These are phyloP conservation scores for Incumbomyces lentus DNA, from an alignment of 2,329 filamentous ascomycete genomes.

Conservation along the genomic window DNA sequence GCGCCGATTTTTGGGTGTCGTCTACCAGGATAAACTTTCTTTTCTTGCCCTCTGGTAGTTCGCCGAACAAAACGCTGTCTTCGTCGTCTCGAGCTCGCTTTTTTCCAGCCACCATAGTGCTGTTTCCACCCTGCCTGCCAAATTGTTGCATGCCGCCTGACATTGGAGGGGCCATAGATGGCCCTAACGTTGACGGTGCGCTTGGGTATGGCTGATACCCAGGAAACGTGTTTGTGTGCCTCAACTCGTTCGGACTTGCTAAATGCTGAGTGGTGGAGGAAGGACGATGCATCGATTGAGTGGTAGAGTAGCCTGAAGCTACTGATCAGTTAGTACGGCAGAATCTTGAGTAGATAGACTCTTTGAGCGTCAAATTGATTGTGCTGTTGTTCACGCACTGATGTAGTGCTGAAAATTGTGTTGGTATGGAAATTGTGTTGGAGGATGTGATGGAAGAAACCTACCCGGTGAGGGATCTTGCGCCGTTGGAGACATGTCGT, in stretches of 20 bases:
- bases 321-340: conserved; percentile 3
- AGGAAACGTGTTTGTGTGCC: conserved; percentile 64
- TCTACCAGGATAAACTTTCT: conserved; percentile 96
- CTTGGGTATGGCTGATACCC: conserved; percentile 56
- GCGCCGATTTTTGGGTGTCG: conserved; percentile 67
- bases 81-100: conserved; percentile 22
- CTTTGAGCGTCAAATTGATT: not conserved
- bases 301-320: conserved; percentile 17
- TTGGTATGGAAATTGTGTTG: not conserved
- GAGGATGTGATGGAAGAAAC: conserved; percentile 5
- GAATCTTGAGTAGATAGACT: not conserved
- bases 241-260: conserved; percentile 52
- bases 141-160: conserved; percentile 44
- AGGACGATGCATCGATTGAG: conserved; percentile 18
- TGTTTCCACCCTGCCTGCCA: conserved; percentile 18
- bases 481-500: conserved; percentile 48
- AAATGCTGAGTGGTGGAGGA: conserved; percentile 16
- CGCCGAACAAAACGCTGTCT: conserved; percentile 67
- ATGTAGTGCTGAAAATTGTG: conserved; percentile 5
- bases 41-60: conserved; percentile 79
- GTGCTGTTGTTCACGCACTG: not conserved
- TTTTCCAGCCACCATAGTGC: conserved; percentile 20
- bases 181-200: conserved; percentile 39
- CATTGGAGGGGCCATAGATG: conserved; percentile 56
- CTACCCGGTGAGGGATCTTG: conserved; percentile 43